phyloP scores from a whole-genome alignment of 805 yeast genomes.

The Ogataea polymorpha region DNA sequence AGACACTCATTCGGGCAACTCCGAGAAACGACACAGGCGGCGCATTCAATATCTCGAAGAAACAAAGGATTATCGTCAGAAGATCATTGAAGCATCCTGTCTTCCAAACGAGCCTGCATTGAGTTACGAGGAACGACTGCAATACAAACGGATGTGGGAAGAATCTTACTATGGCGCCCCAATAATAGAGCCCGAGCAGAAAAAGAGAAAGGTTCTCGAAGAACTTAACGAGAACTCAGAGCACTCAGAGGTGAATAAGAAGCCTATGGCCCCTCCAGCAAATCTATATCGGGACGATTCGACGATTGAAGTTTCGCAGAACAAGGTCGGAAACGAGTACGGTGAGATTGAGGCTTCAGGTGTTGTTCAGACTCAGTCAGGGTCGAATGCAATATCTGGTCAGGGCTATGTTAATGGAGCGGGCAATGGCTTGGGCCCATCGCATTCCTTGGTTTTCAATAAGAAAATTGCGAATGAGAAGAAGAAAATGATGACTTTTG shows the following conservation, averaged over 20 bases:
- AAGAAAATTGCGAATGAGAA: constrained; percentile 43
- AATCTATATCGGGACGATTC: constrained; percentile 26
- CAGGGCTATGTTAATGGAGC: constrained; percentile 11
- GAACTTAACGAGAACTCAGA: background rate
- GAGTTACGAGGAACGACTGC: constrained; percentile 24
- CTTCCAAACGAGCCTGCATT: constrained; percentile 10
- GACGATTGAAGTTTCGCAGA: constrained; percentile 15
- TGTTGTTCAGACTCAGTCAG: constrained; percentile 38
- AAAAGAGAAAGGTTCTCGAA: constrained; percentile 7
- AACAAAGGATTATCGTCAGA: constrained; percentile 31
- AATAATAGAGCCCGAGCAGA: constrained; percentile 4
- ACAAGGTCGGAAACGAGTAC: constrained; percentile 35
- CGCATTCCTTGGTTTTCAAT: constrained; percentile 53
- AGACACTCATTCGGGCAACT: constrained; percentile 37
- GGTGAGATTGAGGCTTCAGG: constrained; percentile 65
- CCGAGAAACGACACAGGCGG: constrained; percentile 30
- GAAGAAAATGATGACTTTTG: constrained; percentile 35
- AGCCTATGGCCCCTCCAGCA: constrained; percentile 26
- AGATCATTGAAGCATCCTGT: constrained; percentile 29
- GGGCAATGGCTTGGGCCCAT: constrained; percentile 58
- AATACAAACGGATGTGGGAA: constrained; percentile 24
- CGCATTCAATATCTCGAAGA: constrained; percentile 31
- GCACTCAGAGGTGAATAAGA: background rate
- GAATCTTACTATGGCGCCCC: constrained; percentile 11
- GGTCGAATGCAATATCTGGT: constrained; percentile 25